These are phyloP conservation scores for Daldinia decipiens DNA, from an alignment of 495 filamentous ascomycete genomes.

Conservation along the genomic window DNA sequence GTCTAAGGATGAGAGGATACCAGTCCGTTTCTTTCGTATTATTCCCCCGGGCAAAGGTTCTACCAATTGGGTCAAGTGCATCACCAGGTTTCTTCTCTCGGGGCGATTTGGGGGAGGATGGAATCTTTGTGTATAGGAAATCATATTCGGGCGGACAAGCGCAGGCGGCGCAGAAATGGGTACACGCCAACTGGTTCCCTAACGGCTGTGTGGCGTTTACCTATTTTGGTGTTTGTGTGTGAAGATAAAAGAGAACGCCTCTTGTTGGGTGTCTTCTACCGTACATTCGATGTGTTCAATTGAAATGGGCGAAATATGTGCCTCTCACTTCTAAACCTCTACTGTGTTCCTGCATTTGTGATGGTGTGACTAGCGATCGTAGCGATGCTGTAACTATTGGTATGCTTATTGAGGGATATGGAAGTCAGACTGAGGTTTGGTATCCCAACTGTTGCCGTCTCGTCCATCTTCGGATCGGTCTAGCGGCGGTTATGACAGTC, in stretches of 20 bases:
- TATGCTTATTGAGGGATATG: not conserved
- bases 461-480: not conserved
- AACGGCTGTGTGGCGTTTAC: conserved; percentile 32
- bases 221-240: conserved; percentile 31
- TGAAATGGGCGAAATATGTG: conserved; percentile 34
- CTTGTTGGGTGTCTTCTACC: conserved; percentile 29
- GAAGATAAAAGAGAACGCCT: conserved; percentile 29
- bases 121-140: conserved; percentile 39
- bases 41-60: conserved; percentile 40
- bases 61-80: conserved; percentile 34
- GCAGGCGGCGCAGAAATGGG: conserved; percentile 28
- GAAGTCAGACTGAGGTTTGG: not conserved
- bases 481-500: not conserved
- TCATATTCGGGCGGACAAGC: conserved; percentile 34
- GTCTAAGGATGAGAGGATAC: conserved; percentile 32
- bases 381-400: not conserved
- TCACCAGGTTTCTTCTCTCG: conserved; percentile 27
- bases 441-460: not conserved
- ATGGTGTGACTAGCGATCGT: not conserved
- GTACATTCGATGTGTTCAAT: conserved; percentile 43
- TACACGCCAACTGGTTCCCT: conserved; percentile 23
- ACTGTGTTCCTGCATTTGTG: not conserved
- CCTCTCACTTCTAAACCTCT: conserved; percentile 37
- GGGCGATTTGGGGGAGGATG: conserved; percentile 19
- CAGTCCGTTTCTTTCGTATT: conserved; percentile 41